These are phyloP conservation scores for Zygnema cylindricum DNA, from an alignment of 139 green algal genomes.

Conservation along the genomic window DNA sequence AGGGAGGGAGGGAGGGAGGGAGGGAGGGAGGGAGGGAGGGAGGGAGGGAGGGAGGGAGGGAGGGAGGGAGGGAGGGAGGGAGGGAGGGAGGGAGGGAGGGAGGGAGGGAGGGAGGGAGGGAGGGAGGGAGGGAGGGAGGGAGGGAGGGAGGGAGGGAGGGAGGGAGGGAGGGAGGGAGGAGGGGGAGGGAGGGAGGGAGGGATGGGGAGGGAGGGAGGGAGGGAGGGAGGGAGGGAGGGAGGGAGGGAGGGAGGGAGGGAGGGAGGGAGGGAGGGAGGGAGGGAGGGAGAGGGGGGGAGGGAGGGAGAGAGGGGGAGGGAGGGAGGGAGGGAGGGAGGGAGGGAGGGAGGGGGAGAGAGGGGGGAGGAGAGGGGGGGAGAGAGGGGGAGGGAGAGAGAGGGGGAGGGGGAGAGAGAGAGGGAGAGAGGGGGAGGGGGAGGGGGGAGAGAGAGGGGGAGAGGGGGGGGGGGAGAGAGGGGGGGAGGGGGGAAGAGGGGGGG, in stretches of 20 bases:
- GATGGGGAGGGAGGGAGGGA: neutral
- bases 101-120: neutral
- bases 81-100: neutral
- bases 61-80: neutral
- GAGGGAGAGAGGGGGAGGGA: neutral
- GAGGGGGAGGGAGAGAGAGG: neutral
- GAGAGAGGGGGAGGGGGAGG: neutral
- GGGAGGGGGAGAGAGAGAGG: neutral
- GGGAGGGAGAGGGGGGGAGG: neutral
- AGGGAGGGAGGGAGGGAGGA: neutral
- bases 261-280: neutral
- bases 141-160: neutral
- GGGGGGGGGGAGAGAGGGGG: neutral
- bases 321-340: too few relatives aligned
- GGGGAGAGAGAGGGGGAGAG: neutral
- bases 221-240: neutral
- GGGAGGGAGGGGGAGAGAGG: neutral
- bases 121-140: neutral
- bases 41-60: neutral
- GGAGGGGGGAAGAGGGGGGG: neutral
- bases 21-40: neutral
- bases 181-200: neutral
- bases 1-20: neutral
- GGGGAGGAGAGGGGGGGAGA: neutral
- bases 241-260: neutral